A percentile compares a stretch with the other conserved stretches of the same genome.
Conservation (phyloP, 768 basidiomycete species). For the Leccinellum rugosiceps region DNA sequence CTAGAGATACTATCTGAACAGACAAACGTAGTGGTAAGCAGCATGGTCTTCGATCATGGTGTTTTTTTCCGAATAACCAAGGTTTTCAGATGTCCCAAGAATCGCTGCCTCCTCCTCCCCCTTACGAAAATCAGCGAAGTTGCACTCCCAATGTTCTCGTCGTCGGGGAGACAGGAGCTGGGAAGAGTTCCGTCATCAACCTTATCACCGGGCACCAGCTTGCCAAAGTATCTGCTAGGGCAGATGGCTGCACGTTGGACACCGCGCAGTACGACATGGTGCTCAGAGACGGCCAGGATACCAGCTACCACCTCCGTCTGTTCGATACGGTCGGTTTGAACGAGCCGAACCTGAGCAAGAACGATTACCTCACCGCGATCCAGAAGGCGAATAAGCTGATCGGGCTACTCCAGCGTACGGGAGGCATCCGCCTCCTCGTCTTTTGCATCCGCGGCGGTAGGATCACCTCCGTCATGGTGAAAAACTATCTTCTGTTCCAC, state of each 20-base stretch:
- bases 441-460: slow-evolving; percentile 35
- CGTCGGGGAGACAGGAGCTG: slow-evolving; percentile 31
- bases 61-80: not conserved
- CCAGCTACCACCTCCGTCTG: slow-evolving; percentile 17
- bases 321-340: slow-evolving; percentile 34
- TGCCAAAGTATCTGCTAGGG: slow-evolving; percentile 28
- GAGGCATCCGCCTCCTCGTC: slow-evolving; percentile 28
- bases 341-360: slow-evolving; percentile 18
- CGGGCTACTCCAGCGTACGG: slow-evolving; percentile 22
- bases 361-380: slow-evolving; percentile 23
- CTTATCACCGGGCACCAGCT: slow-evolving; percentile 29
- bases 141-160: slow-evolving; percentile 33
- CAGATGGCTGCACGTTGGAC: slow-evolving; percentile 35
- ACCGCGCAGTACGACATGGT: slow-evolving; percentile 21
- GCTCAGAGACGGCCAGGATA: slow-evolving; percentile 10
- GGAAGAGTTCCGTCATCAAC: slow-evolving; percentile 43
- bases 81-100: slow-evolving; percentile 4
- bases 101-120: not conserved
- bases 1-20: not conserved
- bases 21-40: slow-evolving; percentile 10
- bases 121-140: slow-evolving; percentile 10
- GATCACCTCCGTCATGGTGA: slow-evolving; percentile 20
- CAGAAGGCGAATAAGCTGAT: slow-evolving; percentile 33
- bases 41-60: not conserved
- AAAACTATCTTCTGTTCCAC: slow-evolving; percentile 29